Conservation (phyloP, 768 basidiomycete species). For the Scleroderma bovista region DNA sequence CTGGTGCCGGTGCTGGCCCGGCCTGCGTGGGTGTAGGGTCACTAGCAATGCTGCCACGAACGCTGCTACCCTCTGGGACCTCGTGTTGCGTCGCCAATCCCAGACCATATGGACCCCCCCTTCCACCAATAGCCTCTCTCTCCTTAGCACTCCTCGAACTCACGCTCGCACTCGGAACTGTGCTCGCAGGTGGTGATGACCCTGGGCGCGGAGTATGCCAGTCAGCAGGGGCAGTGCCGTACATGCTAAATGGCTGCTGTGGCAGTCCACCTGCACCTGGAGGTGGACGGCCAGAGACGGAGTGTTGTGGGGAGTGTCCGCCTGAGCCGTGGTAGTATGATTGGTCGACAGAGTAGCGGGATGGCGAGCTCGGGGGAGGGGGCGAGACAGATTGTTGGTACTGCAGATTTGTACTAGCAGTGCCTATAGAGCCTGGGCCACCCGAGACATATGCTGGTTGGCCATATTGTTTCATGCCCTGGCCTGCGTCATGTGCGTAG, state of each 20-base stretch:
- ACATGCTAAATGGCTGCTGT: conserved; percentile 5
- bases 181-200: conserved; percentile 20
- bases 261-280: background rate
- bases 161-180: conserved; percentile 10
- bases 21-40: background rate
- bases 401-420: background rate
- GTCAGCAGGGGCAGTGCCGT: conserved; percentile 11
- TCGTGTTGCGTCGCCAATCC: conserved; percentile 15
- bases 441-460: conserved; percentile 7
- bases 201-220: conserved; percentile 15
- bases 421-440: conserved; percentile 1
- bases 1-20: too few species aligned
- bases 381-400: background rate
- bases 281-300: background rate
- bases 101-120: conserved; percentile 12
- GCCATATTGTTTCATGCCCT: conserved; percentile 22
- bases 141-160: conserved; percentile 17
- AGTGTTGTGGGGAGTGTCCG: conserved; percentile 3
- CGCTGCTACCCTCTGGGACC: background rate
- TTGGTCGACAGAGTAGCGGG: conserved; percentile 3
- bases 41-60: background rate
- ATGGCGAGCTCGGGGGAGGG: conserved; percentile 4
- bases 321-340: conserved; percentile 7
- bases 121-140: conserved; percentile 17
- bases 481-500: background rate